phyloP scores from a whole-genome alignment of 2,329 filamentous ascomycete genomes.

The Xylariomycetidae sp. region DNA sequence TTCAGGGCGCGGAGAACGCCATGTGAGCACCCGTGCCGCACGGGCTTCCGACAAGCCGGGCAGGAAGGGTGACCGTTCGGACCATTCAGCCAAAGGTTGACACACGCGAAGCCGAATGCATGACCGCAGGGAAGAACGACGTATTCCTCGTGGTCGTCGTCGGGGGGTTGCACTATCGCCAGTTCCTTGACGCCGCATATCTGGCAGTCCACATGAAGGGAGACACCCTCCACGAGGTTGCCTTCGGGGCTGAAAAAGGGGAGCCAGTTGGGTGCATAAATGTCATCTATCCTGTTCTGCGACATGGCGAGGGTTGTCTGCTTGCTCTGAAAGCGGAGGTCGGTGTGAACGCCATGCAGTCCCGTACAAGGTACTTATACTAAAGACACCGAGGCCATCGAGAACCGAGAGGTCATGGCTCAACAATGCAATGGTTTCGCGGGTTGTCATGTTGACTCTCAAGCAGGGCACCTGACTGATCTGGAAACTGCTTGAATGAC shows the following conservation, averaged over 20 bases:
- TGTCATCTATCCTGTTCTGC: background rate
- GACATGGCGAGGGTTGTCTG: background rate
- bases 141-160: slow-evolving; percentile 1
- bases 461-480: too few relatives aligned
- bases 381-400: too few relatives aligned
- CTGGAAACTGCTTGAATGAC: too few relatives aligned
- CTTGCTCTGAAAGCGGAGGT: too few relatives aligned
- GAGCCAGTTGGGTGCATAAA: slow-evolving; percentile 4
- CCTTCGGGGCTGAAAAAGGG: slow-evolving; percentile 2
- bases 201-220: slow-evolving; percentile 2
- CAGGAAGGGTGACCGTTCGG: background rate
- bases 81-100: background rate
- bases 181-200: slow-evolving; percentile 2
- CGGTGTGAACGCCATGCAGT: too few relatives aligned
- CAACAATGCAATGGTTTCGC: too few relatives aligned
- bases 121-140: slow-evolving; percentile 1
- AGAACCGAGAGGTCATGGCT: too few relatives aligned
- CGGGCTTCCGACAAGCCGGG: slow-evolving; percentile 3
- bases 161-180: background rate
- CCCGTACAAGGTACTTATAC: too few relatives aligned
- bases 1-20: background rate
- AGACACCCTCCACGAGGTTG: background rate
- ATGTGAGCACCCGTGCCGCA: too few relatives aligned
- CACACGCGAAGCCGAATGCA: background rate
- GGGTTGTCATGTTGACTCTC: too few relatives aligned